Conservation (phyloP, 805 yeast genomes). For the Teunomyces kruisii region DNA sequence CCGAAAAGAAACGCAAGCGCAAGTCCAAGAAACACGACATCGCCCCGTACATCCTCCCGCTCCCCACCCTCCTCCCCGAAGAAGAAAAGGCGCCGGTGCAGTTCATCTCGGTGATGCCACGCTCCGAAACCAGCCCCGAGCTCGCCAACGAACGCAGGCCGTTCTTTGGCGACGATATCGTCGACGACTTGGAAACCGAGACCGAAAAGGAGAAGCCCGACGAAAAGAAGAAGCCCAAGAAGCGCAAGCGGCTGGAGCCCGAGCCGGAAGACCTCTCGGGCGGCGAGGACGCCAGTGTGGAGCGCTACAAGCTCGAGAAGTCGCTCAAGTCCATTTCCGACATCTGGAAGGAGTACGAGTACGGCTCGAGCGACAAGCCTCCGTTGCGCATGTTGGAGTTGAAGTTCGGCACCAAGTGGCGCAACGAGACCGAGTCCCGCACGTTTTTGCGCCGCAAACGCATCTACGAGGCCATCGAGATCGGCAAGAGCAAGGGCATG, state of each 20-base stretch:
- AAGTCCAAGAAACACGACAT: background rate
- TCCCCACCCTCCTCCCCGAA: slow-evolving; percentile 11
- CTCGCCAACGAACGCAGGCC: slow-evolving; percentile 1
- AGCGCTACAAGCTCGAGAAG: slow-evolving; percentile 12
- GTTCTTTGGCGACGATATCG: slow-evolving; percentile 2
- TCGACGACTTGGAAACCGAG: background rate
- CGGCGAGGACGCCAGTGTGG: background rate
- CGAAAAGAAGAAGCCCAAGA: background rate
- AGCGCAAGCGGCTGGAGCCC: background rate
- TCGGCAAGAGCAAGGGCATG: slow-evolving; percentile 46
- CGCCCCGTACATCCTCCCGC: slow-evolving; percentile 12
- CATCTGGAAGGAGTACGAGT: slow-evolving; percentile 57
- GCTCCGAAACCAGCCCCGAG: background rate
- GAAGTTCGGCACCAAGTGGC: slow-evolving; percentile 54
- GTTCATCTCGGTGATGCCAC: slow-evolving; percentile 3
- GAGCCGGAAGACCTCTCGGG: background rate
- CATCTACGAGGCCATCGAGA: slow-evolving; percentile 55
- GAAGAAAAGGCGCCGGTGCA: slow-evolving; percentile 1
- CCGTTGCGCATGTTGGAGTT: slow-evolving; percentile 49
- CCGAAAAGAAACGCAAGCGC: slow-evolving; percentile 2
- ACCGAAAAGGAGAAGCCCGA: background rate
- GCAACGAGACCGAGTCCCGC: slow-evolving; percentile 54
- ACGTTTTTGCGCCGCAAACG: slow-evolving; percentile 54
- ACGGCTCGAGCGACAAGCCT: slow-evolving; percentile 52
- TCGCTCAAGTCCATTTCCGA: slow-evolving; percentile 26